These are phyloP conservation scores for Blastocrithidia nonstop DNA, from an alignment of 208 protist genomes.

Conservation along the genomic window DNA sequence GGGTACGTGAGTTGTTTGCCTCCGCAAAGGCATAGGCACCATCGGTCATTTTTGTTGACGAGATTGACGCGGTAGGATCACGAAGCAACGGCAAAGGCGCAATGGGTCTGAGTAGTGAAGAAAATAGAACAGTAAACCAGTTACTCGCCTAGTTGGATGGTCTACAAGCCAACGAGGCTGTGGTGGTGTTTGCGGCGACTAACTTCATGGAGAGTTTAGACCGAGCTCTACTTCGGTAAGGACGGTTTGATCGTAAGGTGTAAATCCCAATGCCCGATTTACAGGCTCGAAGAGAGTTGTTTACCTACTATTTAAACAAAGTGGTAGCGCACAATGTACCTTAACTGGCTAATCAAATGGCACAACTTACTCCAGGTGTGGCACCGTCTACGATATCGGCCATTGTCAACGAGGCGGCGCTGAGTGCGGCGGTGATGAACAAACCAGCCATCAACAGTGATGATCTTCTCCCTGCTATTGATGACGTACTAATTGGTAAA, in stretches of 20 bases:
- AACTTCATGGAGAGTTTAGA: constrained; percentile 93
- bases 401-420: constrained; percentile 85
- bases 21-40: constrained; percentile 82
- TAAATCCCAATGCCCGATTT: constrained; percentile 71
- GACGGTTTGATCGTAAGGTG: constrained; percentile 94
- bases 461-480: constrained; percentile 61
- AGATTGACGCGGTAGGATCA: constrained; percentile 94
- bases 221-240: constrained; percentile 90
- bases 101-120: constrained; percentile 60
- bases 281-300: constrained; percentile 42
- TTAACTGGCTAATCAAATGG: constrained; percentile 18
- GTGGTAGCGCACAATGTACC: constrained; percentile 18
- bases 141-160: constrained; percentile 94
- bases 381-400: constrained; percentile 87
- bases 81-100: constrained; percentile 40
- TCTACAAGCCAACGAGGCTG: constrained; percentile 67
- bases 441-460: constrained; percentile 73
- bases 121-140: constrained; percentile 92
- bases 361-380: constrained; percentile 76
- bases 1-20: constrained; percentile 90
- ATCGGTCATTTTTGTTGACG: constrained; percentile 97
- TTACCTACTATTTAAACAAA: constrained; percentile 51
- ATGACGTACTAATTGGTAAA: constrained; percentile 79
- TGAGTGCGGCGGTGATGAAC: constrained; percentile 80
- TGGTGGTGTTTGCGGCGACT: constrained; percentile 95